Percentiles rank a stretch among this genome's conserved stretches.
phyloP scores from a whole-genome alignment of 371 early-diverging fungal species.

The Gilbertella persicaria region DNA sequence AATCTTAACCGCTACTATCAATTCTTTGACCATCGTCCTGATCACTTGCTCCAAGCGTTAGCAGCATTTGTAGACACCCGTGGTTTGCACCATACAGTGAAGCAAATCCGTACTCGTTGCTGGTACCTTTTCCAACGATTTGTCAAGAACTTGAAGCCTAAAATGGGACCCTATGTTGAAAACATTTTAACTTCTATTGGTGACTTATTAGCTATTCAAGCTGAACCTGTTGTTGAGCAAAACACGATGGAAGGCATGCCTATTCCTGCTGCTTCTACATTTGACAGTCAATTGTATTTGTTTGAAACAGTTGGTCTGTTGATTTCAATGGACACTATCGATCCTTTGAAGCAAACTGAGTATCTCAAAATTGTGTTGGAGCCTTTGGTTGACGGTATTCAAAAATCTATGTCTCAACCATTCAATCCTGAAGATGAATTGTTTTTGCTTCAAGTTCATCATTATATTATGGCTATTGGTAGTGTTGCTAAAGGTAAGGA shows the following conservation, averaged over 20 bases:
- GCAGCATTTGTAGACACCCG: constrained; percentile 77
- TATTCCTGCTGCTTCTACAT: constrained; percentile 55
- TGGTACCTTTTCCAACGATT: constrained; percentile 92
- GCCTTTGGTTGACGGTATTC: constrained; percentile 80
- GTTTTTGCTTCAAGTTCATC: constrained; percentile 75
- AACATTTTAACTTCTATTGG: constrained; percentile 67
- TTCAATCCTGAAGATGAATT: constrained; percentile 68
- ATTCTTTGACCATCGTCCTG: constrained; percentile 73
- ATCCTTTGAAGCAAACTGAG: constrained; percentile 72
- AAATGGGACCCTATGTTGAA: constrained; percentile 67
- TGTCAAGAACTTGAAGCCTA: constrained; percentile 70
- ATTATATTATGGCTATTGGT: constrained; percentile 87
- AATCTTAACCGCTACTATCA: constrained; percentile 72
- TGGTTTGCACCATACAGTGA: constrained; percentile 78
- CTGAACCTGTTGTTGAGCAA: constrained; percentile 56
- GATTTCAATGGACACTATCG: constrained; percentile 76
- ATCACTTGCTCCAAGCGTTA: constrained; percentile 71
- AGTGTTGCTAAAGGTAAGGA: constrained; percentile 77
- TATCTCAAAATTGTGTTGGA: constrained; percentile 74
- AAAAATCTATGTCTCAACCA: constrained; percentile 49
- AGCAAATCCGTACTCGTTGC: constrained; percentile 75
- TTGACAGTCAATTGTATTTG: constrained; percentile 86
- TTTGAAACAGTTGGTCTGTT: constrained; percentile 92
- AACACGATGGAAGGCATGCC: constrained; percentile 52
- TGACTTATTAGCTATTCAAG: constrained; percentile 74